Evolutionary conservation across 2,329 filamentous ascomycete species (phyloP).

Genomic region (Arthrobotrys sphaeroides): DNA sequence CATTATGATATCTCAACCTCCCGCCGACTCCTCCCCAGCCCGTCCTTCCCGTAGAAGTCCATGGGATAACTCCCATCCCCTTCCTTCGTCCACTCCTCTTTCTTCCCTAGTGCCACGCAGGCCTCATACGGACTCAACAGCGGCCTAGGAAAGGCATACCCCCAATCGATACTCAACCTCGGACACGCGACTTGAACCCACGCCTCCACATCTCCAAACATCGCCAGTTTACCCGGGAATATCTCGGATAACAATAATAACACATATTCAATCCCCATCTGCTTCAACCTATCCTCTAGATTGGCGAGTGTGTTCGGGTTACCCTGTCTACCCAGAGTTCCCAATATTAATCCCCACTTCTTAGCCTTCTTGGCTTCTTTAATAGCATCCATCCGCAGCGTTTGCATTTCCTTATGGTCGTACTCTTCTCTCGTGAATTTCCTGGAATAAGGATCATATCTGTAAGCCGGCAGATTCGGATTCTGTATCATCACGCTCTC

Average conservation of each 20-base stretch:
- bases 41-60: conserved; percentile 96
- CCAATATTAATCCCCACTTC: conserved; percentile 95
- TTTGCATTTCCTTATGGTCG: conserved; percentile 89
- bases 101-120: conserved; percentile 82
- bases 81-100: conserved; percentile 73
- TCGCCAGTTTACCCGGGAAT: conserved; percentile 90
- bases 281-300: conserved; percentile 79
- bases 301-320: conserved; percentile 91
- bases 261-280: conserved; percentile 79
- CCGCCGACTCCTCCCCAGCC: conserved; percentile 79
- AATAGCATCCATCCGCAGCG: conserved; percentile 80
- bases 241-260: conserved; percentile 92
- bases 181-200: conserved; percentile 99
- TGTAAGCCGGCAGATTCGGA: conserved; percentile 85
- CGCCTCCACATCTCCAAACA: conserved; percentile 93
- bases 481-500: conserved; percentile 99
- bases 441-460: conserved; percentile 95
- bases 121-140: conserved; percentile 95
- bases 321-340: conserved; percentile 89
- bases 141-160: conserved; percentile 90
- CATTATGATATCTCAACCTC: conserved; percentile 56
- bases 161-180: conserved; percentile 97
- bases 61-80: conserved; percentile 82
- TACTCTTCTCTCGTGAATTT: conserved; percentile 91
- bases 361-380: conserved; percentile 75